phyloP scores from a whole-genome alignment of 2,329 filamentous ascomycete species.

The Lojkania enalia region DNA sequence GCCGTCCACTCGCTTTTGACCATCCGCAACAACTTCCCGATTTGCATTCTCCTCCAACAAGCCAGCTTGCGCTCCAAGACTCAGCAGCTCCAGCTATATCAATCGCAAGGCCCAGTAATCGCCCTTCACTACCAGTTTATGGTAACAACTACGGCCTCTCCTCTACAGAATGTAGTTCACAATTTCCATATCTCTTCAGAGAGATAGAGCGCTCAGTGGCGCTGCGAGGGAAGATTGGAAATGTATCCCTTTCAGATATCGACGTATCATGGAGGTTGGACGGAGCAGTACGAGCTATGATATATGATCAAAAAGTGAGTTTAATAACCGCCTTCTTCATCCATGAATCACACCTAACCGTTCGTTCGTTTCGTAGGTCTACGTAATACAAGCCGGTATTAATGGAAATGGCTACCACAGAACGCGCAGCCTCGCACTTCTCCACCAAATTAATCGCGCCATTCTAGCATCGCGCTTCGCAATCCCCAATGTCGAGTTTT shows the following conservation, averaged over 20 bases:
- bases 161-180: slow-evolving; percentile 20
- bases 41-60: no score
- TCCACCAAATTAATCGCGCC: slow-evolving; percentile 59
- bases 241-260: slow-evolving; percentile 22
- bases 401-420: slow-evolving; percentile 21
- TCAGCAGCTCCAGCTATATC: no score
- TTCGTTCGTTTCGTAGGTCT: slow-evolving; percentile 28
- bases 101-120: no score
- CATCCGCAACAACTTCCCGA: no score
- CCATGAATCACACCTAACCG: not conserved
- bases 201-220: slow-evolving; percentile 26
- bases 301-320: slow-evolving; percentile 30
- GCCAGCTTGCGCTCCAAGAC: no score
- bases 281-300: slow-evolving; percentile 32
- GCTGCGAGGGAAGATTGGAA: slow-evolving; percentile 16
- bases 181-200: slow-evolving; percentile 26
- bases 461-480: slow-evolving; percentile 54
- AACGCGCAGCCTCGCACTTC: slow-evolving; percentile 48
- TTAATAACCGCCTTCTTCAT: not conserved
- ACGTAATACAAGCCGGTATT: slow-evolving; percentile 33
- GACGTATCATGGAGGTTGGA: slow-evolving; percentile 23
- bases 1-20: no score
- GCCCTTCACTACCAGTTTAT: no score
- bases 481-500: slow-evolving; percentile 57
- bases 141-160: slow-evolving; percentile 30